Percentiles rank a stretch among this genome's conserved stretches.
Evolutionary conservation across 805 yeast species (phyloP).

Genomic region (Candida mattraensis): DNA sequence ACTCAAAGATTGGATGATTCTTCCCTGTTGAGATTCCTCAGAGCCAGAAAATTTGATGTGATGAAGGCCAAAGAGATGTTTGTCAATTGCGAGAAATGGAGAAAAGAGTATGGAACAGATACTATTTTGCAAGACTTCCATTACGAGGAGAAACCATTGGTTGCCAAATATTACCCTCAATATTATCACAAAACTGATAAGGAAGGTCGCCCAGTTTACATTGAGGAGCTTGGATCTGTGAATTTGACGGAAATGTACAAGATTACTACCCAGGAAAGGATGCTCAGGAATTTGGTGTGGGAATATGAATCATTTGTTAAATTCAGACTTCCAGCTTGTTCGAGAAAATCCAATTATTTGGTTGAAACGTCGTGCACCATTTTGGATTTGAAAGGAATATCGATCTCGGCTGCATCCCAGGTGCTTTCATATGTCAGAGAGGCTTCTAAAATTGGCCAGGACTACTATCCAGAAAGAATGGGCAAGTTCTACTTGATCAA

Average conservation of each 20-base stretch:
- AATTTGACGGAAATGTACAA: conserved; percentile 88
- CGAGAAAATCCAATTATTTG: conserved; percentile 72
- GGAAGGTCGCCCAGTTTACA: conserved; percentile 95
- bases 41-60: conserved; percentile 94
- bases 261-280: conserved; percentile 91
- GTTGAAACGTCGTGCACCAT: conserved; percentile 97
- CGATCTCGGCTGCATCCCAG: conserved; percentile 77
- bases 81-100: conserved; percentile 87
- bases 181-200: conserved; percentile 96
- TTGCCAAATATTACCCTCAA: conserved; percentile 90
- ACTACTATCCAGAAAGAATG: conserved; percentile 98
- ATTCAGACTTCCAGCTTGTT: conserved; percentile 90
- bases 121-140: conserved; percentile 85
- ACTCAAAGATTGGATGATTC: conserved; percentile 85
- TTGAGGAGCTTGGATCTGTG: conserved; percentile 91
- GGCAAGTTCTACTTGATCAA: conserved; percentile 94
- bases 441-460: conserved; percentile 93
- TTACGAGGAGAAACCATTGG: conserved; percentile 88
- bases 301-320: conserved; percentile 90
- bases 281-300: conserved; percentile 95
- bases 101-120: conserved; percentile 81
- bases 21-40: conserved; percentile 75
- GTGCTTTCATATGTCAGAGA: conserved; percentile 88
- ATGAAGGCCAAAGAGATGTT: conserved; percentile 79
- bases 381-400: conserved; percentile 91